Base-by-base conservation (phyloP, 805 yeast species). In the Middelhovenomyces tepae region DNA sequence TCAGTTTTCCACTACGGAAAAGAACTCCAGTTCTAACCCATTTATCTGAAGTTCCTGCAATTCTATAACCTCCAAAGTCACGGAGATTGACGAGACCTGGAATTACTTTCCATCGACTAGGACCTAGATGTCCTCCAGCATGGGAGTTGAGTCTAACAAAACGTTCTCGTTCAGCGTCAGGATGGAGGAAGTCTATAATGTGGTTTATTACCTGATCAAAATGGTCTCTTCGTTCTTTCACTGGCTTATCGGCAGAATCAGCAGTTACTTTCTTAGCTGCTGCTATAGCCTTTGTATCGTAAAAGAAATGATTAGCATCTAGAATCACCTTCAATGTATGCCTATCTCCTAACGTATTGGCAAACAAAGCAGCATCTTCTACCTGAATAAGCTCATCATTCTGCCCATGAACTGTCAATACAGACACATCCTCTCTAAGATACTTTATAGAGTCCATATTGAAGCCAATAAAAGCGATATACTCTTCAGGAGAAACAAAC, bases 251-350 rank as follows among this genome's bases (percentile, higher is more conserved):
- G 6, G 29, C 5, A 5, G 20, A 8, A 6, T 5, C 29, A 26
- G 15, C 17, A 13, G 7, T 45, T 22, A 34, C 32, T 4, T 36
- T 54, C 21, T 58, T 62, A 10, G 36, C 46, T 8, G 50, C 65
- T n/a, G n/a, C n/a, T n/a, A n/a, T n/a, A n/a, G n/a, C n/a, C 14
- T 56, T 59, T 11, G 55, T 46, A 28, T 68, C 60, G 7, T 46
- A 89, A 49, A 69, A 80, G 49, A 69, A 86, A 55, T 87, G 97
- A 51, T 84, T 87, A 0, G 94, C 95, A 28, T 62, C 64, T 1
- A 71, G 70, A 7, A 87, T 59, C 5, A 83, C 52, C 22, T 63
- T 61, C 34, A 85, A 58, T 3, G 65, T 60, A 44, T 80, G 78
- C 14, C 86, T 71, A 4, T 69, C 57, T 2, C 64, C 67, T 31